A percentile compares a stretch with the other conserved stretches of the same genome.
Conservation (phyloP, 495 filamentous ascomycete genomes). For the Neurospora sp. region DNA sequence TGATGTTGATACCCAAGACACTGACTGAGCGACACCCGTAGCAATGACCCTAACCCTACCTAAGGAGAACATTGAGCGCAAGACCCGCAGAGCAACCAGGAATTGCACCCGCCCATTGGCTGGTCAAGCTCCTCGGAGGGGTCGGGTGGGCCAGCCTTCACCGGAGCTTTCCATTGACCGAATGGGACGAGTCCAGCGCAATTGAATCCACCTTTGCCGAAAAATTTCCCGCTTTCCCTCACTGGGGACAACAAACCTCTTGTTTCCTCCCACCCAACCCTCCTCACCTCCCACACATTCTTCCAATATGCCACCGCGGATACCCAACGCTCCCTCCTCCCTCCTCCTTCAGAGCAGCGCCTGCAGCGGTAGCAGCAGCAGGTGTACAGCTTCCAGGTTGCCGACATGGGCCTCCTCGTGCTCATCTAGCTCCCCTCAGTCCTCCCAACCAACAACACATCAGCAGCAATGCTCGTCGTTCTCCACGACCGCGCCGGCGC, state of each 20-base stretch:
- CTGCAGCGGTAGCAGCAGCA: slow-evolving; percentile 6
- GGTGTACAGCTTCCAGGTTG: slow-evolving; percentile 2
- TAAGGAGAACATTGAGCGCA: background rate
- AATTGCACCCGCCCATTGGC: background rate
- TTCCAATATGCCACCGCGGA: slow-evolving; percentile 21
- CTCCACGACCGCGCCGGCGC: slow-evolving; percentile 14
- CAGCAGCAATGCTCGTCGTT: slow-evolving; percentile 8
- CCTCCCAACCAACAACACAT: background rate
- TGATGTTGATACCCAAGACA: background rate
- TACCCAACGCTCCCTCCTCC: slow-evolving; percentile 5
- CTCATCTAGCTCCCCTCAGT: background rate
- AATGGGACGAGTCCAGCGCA: background rate
- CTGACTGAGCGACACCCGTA: background rate
- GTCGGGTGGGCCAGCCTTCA: background rate
- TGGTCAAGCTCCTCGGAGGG: background rate
- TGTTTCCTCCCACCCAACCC: slow-evolving; percentile 3
- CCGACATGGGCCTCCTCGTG: background rate
- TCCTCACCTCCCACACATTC: slow-evolving; percentile 4
- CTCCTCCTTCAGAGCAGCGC: background rate
- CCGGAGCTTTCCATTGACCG: background rate
- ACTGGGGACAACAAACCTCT: background rate
- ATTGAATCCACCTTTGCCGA: background rate
- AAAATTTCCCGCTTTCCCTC: background rate
- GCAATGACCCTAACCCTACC: background rate
- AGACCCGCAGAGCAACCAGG: background rate